Evolutionary conservation across 2,329 filamentous ascomycete genomes (phyloP).

Genomic region (Plectosphaerella plurivora): DNA sequence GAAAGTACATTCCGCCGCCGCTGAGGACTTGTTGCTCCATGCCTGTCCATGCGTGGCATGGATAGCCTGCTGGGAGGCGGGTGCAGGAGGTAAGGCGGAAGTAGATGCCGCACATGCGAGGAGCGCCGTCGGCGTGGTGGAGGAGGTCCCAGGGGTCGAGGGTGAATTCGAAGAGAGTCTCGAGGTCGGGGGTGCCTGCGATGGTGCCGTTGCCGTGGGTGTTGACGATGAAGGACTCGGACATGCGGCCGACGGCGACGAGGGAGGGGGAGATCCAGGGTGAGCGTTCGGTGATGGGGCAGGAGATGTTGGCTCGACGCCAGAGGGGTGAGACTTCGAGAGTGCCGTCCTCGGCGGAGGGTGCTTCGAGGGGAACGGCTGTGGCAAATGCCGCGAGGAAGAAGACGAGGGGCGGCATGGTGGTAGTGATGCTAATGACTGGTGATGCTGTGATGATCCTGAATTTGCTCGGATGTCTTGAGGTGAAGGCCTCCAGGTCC

Average conservation of each 20-base stretch:
- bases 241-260: not conserved
- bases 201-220: not conserved
- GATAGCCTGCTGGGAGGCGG: not conserved
- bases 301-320: not conserved
- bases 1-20: not conserved
- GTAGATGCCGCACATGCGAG: not conserved
- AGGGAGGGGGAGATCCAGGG: not conserved
- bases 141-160: not conserved
- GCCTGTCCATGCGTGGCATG: conserved; percentile 1
- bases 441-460: not conserved
- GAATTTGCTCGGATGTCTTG: too few relatives aligned
- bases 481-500: too few relatives aligned
- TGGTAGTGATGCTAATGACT: not conserved
- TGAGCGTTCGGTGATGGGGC: not conserved
- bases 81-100: conserved; percentile 1
- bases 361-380: not conserved
- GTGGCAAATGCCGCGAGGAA: not conserved
- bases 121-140: not conserved
- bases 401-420: not conserved
- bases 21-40: not conserved
- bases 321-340: not conserved
- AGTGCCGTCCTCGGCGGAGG: not conserved
- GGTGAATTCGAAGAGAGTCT: conserved; percentile 1
- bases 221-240: not conserved
- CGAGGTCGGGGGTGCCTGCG: not conserved